These are phyloP conservation scores for Amanita jacksonii DNA, from an alignment of 768 basidiomycete genomes.

Conservation along the genomic window DNA sequence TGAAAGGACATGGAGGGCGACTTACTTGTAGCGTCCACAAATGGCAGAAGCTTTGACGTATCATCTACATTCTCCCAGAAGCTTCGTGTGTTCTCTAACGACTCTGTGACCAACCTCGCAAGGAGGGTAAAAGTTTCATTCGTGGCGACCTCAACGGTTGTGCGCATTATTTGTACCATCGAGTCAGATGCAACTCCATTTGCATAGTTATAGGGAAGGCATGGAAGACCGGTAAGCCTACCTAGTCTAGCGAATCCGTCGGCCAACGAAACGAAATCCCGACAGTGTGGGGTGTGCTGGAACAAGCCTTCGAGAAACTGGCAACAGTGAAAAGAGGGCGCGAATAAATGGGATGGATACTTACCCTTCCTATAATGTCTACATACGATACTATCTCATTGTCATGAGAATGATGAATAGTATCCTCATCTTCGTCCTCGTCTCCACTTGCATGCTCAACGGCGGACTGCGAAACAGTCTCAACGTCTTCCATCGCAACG, in stretches of 20 bases:
- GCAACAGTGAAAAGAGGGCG: slow-evolving; percentile 3
- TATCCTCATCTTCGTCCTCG: slow-evolving; percentile 18
- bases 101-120: slow-evolving; percentile 56
- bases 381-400: slow-evolving; percentile 71
- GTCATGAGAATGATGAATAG: slow-evolving; percentile 47
- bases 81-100: slow-evolving; percentile 55
- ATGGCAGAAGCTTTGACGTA: slow-evolving; percentile 52
- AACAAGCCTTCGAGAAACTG: slow-evolving; percentile 93
- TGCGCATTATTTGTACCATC: slow-evolving; percentile 80
- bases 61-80: slow-evolving; percentile 55
- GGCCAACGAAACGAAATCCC: slow-evolving; percentile 73
- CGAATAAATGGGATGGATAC: slow-evolving; percentile 12
- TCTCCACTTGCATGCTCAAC: slow-evolving; percentile 11
- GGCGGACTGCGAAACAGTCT: neutral
- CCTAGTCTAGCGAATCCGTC: slow-evolving; percentile 71
- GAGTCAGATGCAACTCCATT: slow-evolving; percentile 80
- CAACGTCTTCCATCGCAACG: slow-evolving; percentile 42
- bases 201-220: slow-evolving; percentile 83
- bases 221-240: slow-evolving; percentile 71
- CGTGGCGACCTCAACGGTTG: slow-evolving; percentile 82
- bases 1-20: slow-evolving; percentile 4
- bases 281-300: slow-evolving; percentile 83
- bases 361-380: slow-evolving; percentile 69
- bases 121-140: slow-evolving; percentile 66
- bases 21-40: slow-evolving; percentile 47